These are phyloP conservation scores for Crithidia brevicula DNA, from an alignment of 208 protist species.

Conservation along the genomic window DNA sequence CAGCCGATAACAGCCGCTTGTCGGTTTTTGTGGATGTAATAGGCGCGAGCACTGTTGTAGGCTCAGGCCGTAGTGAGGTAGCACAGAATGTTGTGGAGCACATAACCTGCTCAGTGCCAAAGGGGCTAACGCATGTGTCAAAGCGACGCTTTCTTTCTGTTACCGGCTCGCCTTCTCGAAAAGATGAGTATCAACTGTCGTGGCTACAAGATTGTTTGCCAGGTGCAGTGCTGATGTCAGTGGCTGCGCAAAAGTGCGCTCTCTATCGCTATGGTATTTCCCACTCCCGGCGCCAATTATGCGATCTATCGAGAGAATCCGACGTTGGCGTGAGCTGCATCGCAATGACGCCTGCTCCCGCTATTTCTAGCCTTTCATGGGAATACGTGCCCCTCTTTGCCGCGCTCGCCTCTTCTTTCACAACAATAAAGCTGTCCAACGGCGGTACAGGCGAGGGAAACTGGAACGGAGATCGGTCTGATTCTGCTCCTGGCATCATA, in stretches of 20 bases:
- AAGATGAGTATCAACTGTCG: background rate
- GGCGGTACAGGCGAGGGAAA: too few relatives aligned
- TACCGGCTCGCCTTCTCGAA: background rate
- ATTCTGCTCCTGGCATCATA: background rate
- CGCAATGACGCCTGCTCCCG: too few relatives aligned
- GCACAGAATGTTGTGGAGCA: background rate
- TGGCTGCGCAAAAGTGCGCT: slow-evolving; percentile 3
- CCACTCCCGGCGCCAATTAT: background rate
- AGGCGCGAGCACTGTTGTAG: background rate
- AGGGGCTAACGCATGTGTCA: background rate
- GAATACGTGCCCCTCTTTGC: too few relatives aligned
- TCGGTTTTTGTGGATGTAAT: background rate
- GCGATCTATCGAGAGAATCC: background rate
- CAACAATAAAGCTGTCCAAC: too few relatives aligned
- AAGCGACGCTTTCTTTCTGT: background rate
- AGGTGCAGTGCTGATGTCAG: background rate
- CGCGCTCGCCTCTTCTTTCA: too few relatives aligned
- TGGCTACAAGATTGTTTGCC: background rate
- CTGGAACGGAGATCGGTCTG: background rate
- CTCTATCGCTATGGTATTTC: background rate
- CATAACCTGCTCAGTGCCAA: background rate
- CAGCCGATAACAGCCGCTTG: background rate
- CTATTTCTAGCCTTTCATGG: background rate
- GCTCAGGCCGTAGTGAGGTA: background rate
- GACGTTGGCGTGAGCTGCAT: too few relatives aligned